Conservation (phyloP, 2,329 filamentous ascomycete species). For the Pseudovirgaria hyperparasitica region DNA sequence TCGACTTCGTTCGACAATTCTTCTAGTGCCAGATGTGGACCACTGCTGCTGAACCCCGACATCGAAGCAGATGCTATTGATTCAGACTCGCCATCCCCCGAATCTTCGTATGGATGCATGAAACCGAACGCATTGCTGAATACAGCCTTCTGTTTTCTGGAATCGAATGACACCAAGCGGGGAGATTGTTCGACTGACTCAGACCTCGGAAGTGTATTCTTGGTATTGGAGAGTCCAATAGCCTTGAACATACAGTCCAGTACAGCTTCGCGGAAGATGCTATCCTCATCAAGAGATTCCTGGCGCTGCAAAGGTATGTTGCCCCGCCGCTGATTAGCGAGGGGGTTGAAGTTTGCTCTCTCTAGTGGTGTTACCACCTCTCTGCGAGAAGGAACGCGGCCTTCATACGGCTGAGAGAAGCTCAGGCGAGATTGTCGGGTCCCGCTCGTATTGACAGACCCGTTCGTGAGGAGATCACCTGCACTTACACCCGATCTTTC, state of each 20-base stretch:
- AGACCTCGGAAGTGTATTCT: constrained; percentile 50
- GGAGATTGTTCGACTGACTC: constrained; percentile 80
- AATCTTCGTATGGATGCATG: constrained; percentile 71
- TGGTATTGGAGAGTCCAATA: constrained; percentile 64
- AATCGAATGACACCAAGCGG: constrained; percentile 70
- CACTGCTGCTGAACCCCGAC: constrained; percentile 40
- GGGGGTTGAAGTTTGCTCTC: constrained; percentile 28
- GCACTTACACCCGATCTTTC: constrained; percentile 21
- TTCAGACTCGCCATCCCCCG: constrained; percentile 71
- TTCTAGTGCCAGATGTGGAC: constrained; percentile 54
- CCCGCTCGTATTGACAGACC: constrained; percentile 53
- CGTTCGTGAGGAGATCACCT: constrained; percentile 70
- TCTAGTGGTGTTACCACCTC: constrained; percentile 36
- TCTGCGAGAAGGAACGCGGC: constrained; percentile 26
- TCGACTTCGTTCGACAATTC: constrained; percentile 88
- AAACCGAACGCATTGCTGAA: constrained; percentile 85
- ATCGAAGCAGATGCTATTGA: constrained; percentile 51
- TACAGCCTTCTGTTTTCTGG: constrained; percentile 62
- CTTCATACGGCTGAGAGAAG: constrained; percentile 36
- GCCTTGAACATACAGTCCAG: constrained; percentile 93
- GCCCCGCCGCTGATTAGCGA: constrained; percentile 18
- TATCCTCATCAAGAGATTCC: constrained; percentile 78
- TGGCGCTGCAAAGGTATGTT: constrained; percentile 48
- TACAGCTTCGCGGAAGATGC: constrained; percentile 77
- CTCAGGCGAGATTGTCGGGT: constrained; percentile 34